Percentiles rank a stretch among this genome's conserved stretches.
Evolutionary conservation across 768 basidiomycete species (phyloP).

Genomic region (Leccinum arenicola): DNA sequence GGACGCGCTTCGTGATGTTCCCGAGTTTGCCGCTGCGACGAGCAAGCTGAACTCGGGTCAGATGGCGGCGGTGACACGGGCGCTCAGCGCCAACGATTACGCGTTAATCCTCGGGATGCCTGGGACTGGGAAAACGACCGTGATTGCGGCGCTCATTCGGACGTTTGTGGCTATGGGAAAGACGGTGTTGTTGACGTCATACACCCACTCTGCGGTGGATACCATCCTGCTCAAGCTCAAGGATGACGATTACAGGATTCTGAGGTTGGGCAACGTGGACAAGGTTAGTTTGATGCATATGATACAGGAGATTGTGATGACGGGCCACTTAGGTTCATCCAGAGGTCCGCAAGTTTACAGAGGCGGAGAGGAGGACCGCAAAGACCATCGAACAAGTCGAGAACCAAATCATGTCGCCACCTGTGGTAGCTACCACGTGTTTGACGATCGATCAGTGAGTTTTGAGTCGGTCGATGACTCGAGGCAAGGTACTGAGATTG

Average conservation of each 20-base stretch:
- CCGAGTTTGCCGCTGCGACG: constrained; percentile 33
- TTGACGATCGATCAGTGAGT: constrained; percentile 91
- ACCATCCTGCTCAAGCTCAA: constrained; percentile 87
- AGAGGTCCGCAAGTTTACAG: constrained; percentile 67
- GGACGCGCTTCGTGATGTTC: constrained; percentile 16
- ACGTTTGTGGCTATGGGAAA: constrained; percentile 78
- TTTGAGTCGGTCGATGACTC: neutral
- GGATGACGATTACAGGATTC: constrained; percentile 64
- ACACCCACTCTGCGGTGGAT: constrained; percentile 98
- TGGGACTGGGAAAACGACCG: constrained; percentile 96
- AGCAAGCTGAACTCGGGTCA: constrained; percentile 69
- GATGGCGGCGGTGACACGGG: constrained; percentile 64
- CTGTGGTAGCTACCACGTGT: constrained; percentile 95
- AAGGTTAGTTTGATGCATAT: constrained; percentile 53
- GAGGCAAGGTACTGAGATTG: constrained; percentile 6
- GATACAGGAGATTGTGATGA: neutral
- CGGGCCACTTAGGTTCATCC: constrained; percentile 67
- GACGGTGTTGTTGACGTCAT: constrained; percentile 84
- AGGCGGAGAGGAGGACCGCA: constrained; percentile 52
- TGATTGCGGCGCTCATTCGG: constrained; percentile 85
- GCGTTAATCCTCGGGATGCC: constrained; percentile 96
- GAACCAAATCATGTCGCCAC: constrained; percentile 78
- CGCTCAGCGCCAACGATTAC: constrained; percentile 81
- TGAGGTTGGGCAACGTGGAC: constrained; percentile 87
- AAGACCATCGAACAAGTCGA: constrained; percentile 82